Base-by-base conservation (phyloP, 192 early-diverging fungal species). In the Coemansia umbellata region DNA sequence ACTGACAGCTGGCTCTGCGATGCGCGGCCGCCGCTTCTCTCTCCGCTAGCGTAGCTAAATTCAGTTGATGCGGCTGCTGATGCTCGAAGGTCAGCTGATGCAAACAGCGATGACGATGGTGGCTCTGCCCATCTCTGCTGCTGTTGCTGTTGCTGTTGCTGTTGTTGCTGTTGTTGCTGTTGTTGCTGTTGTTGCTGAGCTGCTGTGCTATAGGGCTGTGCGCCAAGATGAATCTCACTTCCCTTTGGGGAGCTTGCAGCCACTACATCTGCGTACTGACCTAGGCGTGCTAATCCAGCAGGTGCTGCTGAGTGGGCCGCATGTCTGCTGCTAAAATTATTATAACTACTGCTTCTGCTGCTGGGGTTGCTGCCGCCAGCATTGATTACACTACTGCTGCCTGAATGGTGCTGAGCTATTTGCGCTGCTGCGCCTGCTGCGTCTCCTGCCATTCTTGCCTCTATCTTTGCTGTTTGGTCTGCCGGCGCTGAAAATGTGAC, bases 401-500 rank as follows among this genome's bases (percentile, higher is more conserved):
- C 33, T n/a, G 31, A 4, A 18, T 49, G 28, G 10, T n/a, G n/a
- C n/a, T n/a, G n/a, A n/a, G n/a, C 15, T 42, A 15, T 42, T 15
- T 8, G 40, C 40, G 40, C 21, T 42, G 48, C 32, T 51, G 40
- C 51, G 51, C n/a, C 44, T 42, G 31, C 36, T 55, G 54, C 57
- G 41, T 36, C 57, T 26, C 13, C 47, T 50, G 28, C 47, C 48
- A 30, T 23, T 35, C 15, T 41, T 39, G 44, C 22, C 24, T 31
- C 49, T 55, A 45, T 56, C 40, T 40, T 56, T 44, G 52, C 55
- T 37, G 18, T 45, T 45, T 55, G 36, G 24, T 35, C 15, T 42
- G 41, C 48, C 11, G 51, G 22, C 17, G 49, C 50, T 0, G 58
- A 53, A 57, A 72, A 72, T 42, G 64, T 45, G 22, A 72, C 69